Evolutionary conservation across 2,329 filamentous ascomycete species (phyloP), one percentile per base, ranked within the genome.

Genomic region (Xylariaceae sp.): DNA sequence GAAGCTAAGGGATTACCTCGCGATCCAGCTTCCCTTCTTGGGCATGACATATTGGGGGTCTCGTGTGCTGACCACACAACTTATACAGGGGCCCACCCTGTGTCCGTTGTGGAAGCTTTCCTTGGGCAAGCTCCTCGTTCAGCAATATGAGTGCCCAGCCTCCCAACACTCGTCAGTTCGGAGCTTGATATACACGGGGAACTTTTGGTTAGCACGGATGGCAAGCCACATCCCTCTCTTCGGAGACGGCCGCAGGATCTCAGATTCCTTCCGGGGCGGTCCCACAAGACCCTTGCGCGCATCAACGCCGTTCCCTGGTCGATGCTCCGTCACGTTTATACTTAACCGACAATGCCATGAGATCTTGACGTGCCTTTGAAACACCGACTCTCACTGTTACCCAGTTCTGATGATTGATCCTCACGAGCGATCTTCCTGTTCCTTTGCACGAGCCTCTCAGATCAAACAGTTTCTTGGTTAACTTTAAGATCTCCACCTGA

Each of bases 171-270:
- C 11, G 22, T n/a, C 22, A 26, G 22, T 26, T 11, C 22, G 6
- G 22, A n/a, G n/a, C n/a, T n/a, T n/a, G n/a, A n/a, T n/a, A n/a
- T n/a, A n/a, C n/a, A n/a, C n/a, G n/a, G n/a, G 22, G 22, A 6
- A 26, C 28, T 11, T 43, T 24, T 39, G 22, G 24, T 19, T 43
- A 19, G 12, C 41, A 46, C 39, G 42, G 43, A 45, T 49, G 39
- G 42, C 46, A 45, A 46, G 43, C 46, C 49, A 55, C 35, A 43
- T 42, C 42, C 48, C 47, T 44, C 44, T 41, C 42, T 42, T 49
- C 28, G 34, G 42, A 19, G 19, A 39, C 34, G 43, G 42, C 38
- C 41, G 44, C 41, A 42, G 34, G 26, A 42, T 40, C 18, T 42
- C 17, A 34, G 17, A 29, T 33, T 19, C 38, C 38, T 26, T 24